phyloP scores from a whole-genome alignment of 129 eudicot genomes.

The Ambrosia trifida region DNA sequence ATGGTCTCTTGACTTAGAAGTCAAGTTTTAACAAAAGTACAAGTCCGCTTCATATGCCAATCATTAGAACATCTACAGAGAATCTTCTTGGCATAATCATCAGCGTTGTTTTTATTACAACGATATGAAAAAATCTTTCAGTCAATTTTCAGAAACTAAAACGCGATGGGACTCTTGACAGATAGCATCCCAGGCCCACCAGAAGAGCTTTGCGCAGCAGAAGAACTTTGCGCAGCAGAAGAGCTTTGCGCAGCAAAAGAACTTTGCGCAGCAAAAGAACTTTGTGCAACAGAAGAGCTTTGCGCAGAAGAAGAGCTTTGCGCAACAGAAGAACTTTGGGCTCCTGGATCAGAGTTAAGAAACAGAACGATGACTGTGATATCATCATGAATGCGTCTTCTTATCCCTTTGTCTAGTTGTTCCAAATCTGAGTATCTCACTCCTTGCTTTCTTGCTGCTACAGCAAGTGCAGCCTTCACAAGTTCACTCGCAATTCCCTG shows the following conservation, averaged over 20 bases:
- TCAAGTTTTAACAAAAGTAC: conserved; percentile 1
- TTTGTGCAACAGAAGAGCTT: conserved; percentile 33
- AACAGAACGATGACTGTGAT: conserved; percentile 73
- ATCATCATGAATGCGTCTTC: conserved; percentile 77
- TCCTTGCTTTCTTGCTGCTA: conserved; percentile 72
- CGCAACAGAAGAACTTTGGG: conserved; percentile 42
- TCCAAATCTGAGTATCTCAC: conserved; percentile 72
- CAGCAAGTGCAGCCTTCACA: conserved; percentile 58
- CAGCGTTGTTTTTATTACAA: conserved; percentile 36
- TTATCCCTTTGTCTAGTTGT: conserved; percentile 53
- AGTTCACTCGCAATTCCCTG: conserved; percentile 79
- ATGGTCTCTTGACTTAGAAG: not conserved
- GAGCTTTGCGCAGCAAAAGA: conserved; percentile 32
- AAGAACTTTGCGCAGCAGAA: conserved; percentile 26
- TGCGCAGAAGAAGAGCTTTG: not conserved
- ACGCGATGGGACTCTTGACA: conserved; percentile 28
- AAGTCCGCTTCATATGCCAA: conserved; percentile 55
- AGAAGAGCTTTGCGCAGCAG: conserved; percentile 5
- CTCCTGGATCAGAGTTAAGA: conserved; percentile 48
- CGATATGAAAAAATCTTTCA: conserved; percentile 1
- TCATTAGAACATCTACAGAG: conserved; percentile 31
- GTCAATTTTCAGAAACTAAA: conserved; percentile 14
- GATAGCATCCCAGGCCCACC: conserved; percentile 45
- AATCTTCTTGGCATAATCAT: conserved; percentile 60
- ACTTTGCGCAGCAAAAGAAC: conserved; percentile 35